Percentiles rank a stretch among this genome's conserved stretches.
Conservation (phyloP, 1,139 yeast species). For the Candida sp. region DNA sequence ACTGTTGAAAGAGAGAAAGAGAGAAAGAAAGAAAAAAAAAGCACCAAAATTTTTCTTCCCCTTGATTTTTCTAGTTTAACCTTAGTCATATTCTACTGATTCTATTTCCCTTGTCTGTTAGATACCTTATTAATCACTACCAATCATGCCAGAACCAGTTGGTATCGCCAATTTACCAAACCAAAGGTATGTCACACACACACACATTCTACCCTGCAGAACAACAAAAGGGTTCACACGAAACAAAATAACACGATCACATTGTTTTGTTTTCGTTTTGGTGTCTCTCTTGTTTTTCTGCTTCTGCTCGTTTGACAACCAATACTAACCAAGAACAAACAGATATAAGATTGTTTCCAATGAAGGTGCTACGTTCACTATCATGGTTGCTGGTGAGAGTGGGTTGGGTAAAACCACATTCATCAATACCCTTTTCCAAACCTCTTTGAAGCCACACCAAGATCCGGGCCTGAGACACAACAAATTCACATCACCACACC, state of each 20-base stretch:
- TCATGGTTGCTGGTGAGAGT: conserved; percentile 97
- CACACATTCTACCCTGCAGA: neutral
- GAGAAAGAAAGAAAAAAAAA: neutral
- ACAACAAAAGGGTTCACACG: neutral
- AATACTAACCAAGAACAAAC: conserved; percentile 7
- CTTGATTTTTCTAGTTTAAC: conserved; percentile 1
- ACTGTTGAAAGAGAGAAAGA: neutral
- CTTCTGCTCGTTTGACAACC: neutral
- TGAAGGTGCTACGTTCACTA: conserved; percentile 86
- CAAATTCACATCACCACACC: conserved; percentile 64
- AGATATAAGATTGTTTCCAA: conserved; percentile 89
- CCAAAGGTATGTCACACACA: conserved; percentile 69
- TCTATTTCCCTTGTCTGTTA: too few species aligned
- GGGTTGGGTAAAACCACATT: conserved; percentile 96
- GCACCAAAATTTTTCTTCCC: neutral
- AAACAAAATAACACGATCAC: neutral
- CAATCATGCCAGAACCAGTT: conserved; percentile 55
- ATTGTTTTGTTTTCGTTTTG: neutral
- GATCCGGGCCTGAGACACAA: conserved; percentile 73
- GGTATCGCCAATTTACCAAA: conserved; percentile 94
- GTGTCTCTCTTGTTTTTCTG: neutral
- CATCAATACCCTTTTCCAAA: conserved; percentile 88
- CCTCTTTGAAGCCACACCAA: conserved; percentile 64
- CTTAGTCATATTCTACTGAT: too few species aligned
- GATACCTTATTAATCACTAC: neutral